Conservation (phyloP, 345 rosid species). For the Kandelia obovata region DNA sequence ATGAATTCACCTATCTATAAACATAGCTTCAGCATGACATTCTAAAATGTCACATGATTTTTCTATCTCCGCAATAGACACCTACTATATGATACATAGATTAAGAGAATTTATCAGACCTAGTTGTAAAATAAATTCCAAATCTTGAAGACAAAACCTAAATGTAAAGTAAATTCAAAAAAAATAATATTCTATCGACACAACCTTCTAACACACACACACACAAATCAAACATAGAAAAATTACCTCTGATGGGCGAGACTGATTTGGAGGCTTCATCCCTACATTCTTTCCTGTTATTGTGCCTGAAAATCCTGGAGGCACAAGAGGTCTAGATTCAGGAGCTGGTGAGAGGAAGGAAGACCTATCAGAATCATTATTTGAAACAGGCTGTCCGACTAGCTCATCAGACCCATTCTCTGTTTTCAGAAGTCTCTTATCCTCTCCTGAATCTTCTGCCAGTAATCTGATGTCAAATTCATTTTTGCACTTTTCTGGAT, state of each 20-base stretch:
- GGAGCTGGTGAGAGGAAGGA: slow-evolving; percentile 41
- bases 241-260: slow-evolving; percentile 47
- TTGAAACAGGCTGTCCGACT: slow-evolving; percentile 21
- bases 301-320: slow-evolving; percentile 77
- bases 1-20: too few species aligned
- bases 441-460: slow-evolving; percentile 60
- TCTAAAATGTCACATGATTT: too few species aligned
- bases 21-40: too few species aligned
- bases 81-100: too few species aligned
- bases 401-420: slow-evolving; percentile 41
- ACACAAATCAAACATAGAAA: background rate
- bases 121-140: too few species aligned
- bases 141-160: too few species aligned
- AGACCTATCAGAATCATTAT: slow-evolving; percentile 38
- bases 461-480: slow-evolving; percentile 62
- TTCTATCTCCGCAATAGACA: too few species aligned
- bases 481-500: slow-evolving; percentile 54
- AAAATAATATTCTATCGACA: too few species aligned
- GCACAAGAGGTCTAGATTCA: slow-evolving; percentile 90
- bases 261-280: slow-evolving; percentile 40
- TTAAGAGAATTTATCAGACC: too few species aligned
- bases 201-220: background rate
- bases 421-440: slow-evolving; percentile 39
- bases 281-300: slow-evolving; percentile 47
- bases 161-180: too few species aligned